Percentiles rank a stretch among this genome's conserved stretches.
These are phyloP conservation scores for Akanthomyces uredinophilus DNA, from an alignment of 2,329 filamentous ascomycete species.

Conservation along the genomic window DNA sequence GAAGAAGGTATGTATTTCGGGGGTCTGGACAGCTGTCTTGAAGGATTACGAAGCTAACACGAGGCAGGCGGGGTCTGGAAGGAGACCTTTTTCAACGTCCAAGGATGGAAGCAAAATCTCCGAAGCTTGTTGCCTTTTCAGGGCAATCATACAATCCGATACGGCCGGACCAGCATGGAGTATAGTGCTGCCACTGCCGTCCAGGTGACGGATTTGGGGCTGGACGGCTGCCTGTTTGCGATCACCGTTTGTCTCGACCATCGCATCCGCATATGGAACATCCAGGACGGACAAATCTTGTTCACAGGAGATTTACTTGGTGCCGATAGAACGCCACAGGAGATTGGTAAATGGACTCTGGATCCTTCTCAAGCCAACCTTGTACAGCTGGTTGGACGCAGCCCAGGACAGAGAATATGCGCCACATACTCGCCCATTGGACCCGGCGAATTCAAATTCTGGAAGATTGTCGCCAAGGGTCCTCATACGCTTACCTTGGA, in stretches of 20 bases:
- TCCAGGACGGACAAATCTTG: conserved; percentile 72
- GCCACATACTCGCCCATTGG: conserved; percentile 86
- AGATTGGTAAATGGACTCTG: conserved; percentile 68
- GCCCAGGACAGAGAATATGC: conserved; percentile 51
- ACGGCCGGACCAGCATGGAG: conserved; percentile 62
- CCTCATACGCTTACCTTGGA: conserved; percentile 59
- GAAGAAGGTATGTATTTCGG: conserved; percentile 38
- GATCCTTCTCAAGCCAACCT: conserved; percentile 74
- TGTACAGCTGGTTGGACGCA: conserved; percentile 62
- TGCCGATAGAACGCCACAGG: conserved; percentile 59
- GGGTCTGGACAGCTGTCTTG: background rate
- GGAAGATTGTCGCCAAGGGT: conserved; percentile 64
- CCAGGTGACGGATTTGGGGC: conserved; percentile 46
- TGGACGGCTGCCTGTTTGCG: conserved; percentile 47
- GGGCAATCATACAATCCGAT: conserved; percentile 56
- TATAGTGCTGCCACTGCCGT: conserved; percentile 62
- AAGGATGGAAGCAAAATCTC: conserved; percentile 64
- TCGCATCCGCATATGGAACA: conserved; percentile 82
- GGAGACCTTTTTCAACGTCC: conserved; percentile 68
- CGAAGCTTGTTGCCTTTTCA: conserved; percentile 63
- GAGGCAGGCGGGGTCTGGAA: conserved; percentile 48
- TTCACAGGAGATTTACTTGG: conserved; percentile 74
- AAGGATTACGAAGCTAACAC: background rate
- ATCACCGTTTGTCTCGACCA: conserved; percentile 90
- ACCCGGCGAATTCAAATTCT: conserved; percentile 90